These are phyloP conservation scores for Thuidium tamariscinum DNA, from an alignment of 225 moss, liverwort and hornwort genomes.

Conservation along the genomic window DNA sequence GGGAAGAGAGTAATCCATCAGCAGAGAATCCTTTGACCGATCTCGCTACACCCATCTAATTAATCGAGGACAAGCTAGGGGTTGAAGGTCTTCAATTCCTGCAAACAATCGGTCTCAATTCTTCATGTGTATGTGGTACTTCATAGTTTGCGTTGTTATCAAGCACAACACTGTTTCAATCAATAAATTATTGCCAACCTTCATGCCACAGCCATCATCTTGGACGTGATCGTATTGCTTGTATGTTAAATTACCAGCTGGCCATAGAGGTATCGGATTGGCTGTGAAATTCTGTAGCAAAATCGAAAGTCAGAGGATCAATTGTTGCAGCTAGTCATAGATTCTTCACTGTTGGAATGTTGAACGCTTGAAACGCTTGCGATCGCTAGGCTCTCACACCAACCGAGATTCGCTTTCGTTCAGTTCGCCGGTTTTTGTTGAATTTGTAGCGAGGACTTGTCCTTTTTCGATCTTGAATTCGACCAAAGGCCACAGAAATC, in stretches of 20 bases:
- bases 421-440: neutral
- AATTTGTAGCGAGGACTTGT: neutral
- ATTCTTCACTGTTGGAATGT: neutral
- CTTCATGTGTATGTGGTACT: too few relatives aligned
- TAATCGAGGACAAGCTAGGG: neutral
- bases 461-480: neutral
- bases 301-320: neutral
- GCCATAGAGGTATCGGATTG: neutral
- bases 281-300: neutral
- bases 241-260: neutral
- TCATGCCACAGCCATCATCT: neutral
- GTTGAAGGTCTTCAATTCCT: neutral
- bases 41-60: too few relatives aligned
- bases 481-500: neutral
- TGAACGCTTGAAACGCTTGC: neutral
- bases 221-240: neutral
- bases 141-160: neutral
- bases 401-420: neutral
- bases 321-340: neutral
- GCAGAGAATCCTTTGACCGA: neutral
- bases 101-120: neutral
- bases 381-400: neutral
- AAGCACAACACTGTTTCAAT: neutral
- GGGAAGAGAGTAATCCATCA: neutral
- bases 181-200: too few relatives aligned